Percentiles rank a stretch among this genome's conserved stretches.
phyloP scores from a whole-genome alignment of 1,284 basidiomycete species.

The Anthracocystis setariae region DNA sequence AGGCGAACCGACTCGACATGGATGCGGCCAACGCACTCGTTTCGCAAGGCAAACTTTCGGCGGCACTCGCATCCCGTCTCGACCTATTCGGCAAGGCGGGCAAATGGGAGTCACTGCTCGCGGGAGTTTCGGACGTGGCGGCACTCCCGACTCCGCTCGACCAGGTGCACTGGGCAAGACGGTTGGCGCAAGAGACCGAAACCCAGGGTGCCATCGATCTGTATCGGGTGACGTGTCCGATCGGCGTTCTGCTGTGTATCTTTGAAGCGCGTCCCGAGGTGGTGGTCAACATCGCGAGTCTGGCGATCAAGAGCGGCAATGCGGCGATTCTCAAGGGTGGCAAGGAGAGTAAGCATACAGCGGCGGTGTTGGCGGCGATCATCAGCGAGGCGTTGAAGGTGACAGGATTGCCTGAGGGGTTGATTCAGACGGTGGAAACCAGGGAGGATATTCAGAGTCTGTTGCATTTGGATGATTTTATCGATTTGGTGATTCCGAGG shows the following conservation, averaged over 20 bases:
- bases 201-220: conserved; percentile 78
- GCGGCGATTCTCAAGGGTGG: conserved; percentile 66
- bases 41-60: conserved; percentile 82
- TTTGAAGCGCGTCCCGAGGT: conserved; percentile 98
- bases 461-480: conserved; percentile 86
- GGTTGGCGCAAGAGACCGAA: conserved; percentile 73
- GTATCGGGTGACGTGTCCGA: conserved; percentile 93
- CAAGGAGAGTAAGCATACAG: conserved; percentile 58
- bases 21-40: conserved; percentile 78
- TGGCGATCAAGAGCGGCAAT: conserved; percentile 95
- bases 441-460: conserved; percentile 89
- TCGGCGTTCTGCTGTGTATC: conserved; percentile 94
- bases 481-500: conserved; percentile 95
- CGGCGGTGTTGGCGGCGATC: conserved; percentile 66
- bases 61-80: conserved; percentile 82
- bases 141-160: conserved; percentile 86
- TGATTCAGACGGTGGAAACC: conserved; percentile 91
- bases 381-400: conserved; percentile 81
- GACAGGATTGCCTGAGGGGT: conserved; percentile 76
- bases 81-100: conserved; percentile 81
- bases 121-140: conserved; percentile 88
- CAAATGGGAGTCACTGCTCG: conserved; percentile 94
- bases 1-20: conserved; percentile 60
- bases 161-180: conserved; percentile 83
- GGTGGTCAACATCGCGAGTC: conserved; percentile 93